Conservation (phyloP, 768 basidiomycete species). For the Boletus subcaerulescens region DNA sequence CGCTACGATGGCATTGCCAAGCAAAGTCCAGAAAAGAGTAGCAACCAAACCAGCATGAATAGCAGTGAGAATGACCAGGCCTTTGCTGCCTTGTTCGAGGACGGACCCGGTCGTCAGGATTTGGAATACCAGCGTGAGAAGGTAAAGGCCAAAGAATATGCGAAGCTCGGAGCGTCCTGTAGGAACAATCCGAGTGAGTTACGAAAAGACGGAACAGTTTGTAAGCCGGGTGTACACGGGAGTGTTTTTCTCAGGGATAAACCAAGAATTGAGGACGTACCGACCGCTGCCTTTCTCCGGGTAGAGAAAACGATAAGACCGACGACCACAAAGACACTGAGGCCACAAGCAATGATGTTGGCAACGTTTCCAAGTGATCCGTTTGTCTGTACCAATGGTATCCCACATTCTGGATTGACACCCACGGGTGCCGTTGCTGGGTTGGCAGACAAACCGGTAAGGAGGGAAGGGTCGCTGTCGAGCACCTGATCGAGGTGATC, state of each 20-base stretch:
- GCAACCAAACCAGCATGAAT: constrained; percentile 78
- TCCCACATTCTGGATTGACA: constrained; percentile 78
- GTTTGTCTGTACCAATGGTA: constrained; percentile 54
- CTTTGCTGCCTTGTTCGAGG: constrained; percentile 70
- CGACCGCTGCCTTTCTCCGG: constrained; percentile 85
- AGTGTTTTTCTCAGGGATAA: background rate
- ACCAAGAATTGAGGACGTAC: constrained; percentile 39
- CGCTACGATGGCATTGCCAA: constrained; percentile 73
- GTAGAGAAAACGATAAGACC: constrained; percentile 56
- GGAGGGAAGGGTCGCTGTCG: constrained; percentile 30
- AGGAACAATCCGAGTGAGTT: constrained; percentile 5
- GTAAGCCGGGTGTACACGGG: background rate
- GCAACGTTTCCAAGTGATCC: constrained; percentile 79
- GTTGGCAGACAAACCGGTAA: constrained; percentile 43
- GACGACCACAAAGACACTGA: constrained; percentile 62
- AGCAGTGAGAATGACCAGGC: constrained; percentile 67
- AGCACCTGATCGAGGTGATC: constrained; percentile 40
- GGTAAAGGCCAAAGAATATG: constrained; percentile 60
- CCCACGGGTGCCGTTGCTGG: constrained; percentile 69
- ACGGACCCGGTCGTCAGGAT: constrained; percentile 78
- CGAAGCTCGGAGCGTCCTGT: constrained; percentile 70
- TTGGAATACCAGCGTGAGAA: constrained; percentile 73
- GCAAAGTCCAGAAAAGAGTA: constrained; percentile 74
- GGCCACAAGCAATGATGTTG: constrained; percentile 77
- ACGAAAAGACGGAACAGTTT: background rate